These are phyloP conservation scores for Euphrasia arctica DNA, from an alignment of 305 asterid species.

Conservation along the genomic window DNA sequence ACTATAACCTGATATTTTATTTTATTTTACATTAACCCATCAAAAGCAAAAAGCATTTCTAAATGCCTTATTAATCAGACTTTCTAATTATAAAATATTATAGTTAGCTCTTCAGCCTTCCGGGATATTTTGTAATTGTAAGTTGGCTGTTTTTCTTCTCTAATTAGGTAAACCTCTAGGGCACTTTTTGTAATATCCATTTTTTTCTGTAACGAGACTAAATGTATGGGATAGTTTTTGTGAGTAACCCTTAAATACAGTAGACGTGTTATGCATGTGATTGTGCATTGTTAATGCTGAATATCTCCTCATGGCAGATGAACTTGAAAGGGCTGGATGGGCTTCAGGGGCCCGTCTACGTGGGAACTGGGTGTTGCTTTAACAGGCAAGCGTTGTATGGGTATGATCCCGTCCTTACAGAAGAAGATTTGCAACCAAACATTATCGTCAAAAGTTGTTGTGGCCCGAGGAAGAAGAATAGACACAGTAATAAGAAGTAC, in stretches of 20 bases:
- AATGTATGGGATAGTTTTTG: neutral
- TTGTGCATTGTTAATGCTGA: slow-evolving; percentile 18
- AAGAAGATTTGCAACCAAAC: slow-evolving; percentile 84
- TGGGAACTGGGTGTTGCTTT: slow-evolving; percentile 92
- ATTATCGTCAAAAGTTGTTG: slow-evolving; percentile 83
- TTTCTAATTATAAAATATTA: no score
- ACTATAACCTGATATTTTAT: no score
- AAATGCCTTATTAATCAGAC: no score
- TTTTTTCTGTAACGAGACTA: neutral
- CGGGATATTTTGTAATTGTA: neutral
- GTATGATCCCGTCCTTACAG: slow-evolving; percentile 79
- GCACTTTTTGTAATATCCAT: neutral
- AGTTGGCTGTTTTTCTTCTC: neutral
- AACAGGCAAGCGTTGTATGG: slow-evolving; percentile 86
- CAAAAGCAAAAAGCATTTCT: no score
- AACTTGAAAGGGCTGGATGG: slow-evolving; percentile 91
- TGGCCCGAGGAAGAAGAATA: slow-evolving; percentile 76
- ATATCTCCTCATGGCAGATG: slow-evolving; percentile 43
- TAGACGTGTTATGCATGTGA: neutral
- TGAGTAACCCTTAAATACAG: neutral
- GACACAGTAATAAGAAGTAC: slow-evolving; percentile 54
- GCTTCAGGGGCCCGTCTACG: slow-evolving; percentile 90
- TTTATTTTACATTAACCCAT: no score
- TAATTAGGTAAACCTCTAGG: neutral
- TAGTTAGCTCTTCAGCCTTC: no score